Percentiles rank a stretch among this genome's conserved stretches.
Conservation (phyloP, 192 early-diverging fungal species). For the Coemansia sp. region DNA sequence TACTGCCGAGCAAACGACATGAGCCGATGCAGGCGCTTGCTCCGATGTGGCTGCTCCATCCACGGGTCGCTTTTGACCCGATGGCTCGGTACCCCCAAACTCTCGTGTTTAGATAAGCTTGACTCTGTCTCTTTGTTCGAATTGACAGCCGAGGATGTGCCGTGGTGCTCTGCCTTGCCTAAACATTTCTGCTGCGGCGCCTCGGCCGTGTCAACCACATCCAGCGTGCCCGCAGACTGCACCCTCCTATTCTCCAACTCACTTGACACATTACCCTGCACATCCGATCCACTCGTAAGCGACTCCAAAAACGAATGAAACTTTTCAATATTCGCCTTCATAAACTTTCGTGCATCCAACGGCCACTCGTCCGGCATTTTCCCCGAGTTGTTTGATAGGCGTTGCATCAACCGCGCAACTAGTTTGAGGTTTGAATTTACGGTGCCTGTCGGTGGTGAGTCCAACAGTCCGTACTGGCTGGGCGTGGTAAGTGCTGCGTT, state of each 20-base stretch:
- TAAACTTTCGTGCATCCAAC: constrained; percentile 34
- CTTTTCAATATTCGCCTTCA: constrained; percentile 24
- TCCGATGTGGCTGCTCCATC: background rate
- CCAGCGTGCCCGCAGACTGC: constrained; percentile 2
- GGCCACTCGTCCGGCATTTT: constrained; percentile 47
- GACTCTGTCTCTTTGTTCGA: background rate
- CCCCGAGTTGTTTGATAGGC: constrained; percentile 44
- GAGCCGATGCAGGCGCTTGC: background rate
- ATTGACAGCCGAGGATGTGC: background rate
- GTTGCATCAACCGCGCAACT: constrained; percentile 40
- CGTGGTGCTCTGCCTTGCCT: background rate
- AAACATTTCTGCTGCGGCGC: background rate
- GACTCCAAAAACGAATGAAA: constrained; percentile 36
- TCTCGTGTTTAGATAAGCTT: background rate
- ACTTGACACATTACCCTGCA: background rate
- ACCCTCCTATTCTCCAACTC: background rate
- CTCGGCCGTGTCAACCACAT: background rate
- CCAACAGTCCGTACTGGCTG: constrained; percentile 39
- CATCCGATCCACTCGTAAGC: constrained; percentile 14
- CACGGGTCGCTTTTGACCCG: constrained; percentile 4
- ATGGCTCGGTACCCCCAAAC: background rate
- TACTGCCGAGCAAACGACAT: background rate
- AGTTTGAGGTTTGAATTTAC: constrained; percentile 45
- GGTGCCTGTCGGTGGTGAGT: constrained; percentile 10
- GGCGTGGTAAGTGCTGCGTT: constrained; percentile 45